Base-by-base conservation (phyloP, 306 rosid genomes). In the Purshia tridentata region DNA sequence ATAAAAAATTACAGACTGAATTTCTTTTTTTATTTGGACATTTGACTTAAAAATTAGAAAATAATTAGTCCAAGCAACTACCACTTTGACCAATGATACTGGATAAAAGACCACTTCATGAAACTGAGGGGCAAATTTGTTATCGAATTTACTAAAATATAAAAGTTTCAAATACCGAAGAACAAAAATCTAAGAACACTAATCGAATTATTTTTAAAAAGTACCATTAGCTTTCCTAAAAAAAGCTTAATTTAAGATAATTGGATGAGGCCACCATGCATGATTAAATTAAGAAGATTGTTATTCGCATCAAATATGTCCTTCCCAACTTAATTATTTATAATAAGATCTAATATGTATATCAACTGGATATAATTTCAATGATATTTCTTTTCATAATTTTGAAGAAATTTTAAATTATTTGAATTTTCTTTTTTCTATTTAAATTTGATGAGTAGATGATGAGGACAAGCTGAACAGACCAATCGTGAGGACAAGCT, bases 101-200 rank as follows among this genome's bases (percentile, higher is more conserved):
- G 8, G 66, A 22, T 61, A 39, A 63, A 60, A 63, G 66, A 60
- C 66, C 46, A 39, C 47, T 37, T 60, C 66, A 39, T 15, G 66
- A 39, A 60, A 55, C 37, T 55, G 61, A 53, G 61, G 15, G 15
- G 14, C 37, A 55, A 9, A 15, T 4, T 19, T 19, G 35, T 55
- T 19, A 55, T 10, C 35, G 37, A 55, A 55, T 19, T 14, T 9
- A 20, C 10, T 55, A n/a, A 16, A 53, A 15, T 16, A 23, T 23
- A 23, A 53, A 15, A 16, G 10, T n/a, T 53, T n/a, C 58, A 53
- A 16, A 53, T 53, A 44, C 8, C 9, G 16, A 50, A 50, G 54
- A 50, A 50, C 19, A 50, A 50, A 6, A 53, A 6, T 53, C 29
- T n/a, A n/a, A 53, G 8, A 53, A 53, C 14, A 9, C 2, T 6